These are phyloP conservation scores for Loxodes magnus DNA, from an alignment of 73 alveolate genomes.

Conservation along the genomic window DNA sequence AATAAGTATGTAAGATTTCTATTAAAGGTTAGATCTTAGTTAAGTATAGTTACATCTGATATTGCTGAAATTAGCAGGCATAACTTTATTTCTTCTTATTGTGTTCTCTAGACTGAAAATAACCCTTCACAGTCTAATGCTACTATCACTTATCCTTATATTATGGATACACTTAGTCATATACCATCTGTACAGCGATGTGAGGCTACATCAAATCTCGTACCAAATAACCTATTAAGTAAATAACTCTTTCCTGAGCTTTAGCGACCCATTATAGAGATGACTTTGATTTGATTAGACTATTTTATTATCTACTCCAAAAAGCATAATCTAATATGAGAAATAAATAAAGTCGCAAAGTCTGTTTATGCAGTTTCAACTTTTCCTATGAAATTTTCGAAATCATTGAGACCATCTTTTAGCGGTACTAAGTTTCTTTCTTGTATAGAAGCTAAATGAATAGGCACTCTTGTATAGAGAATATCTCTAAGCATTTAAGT, in stretches of 20 bases:
- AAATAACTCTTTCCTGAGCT: constrained; percentile 55
- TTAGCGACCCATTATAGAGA: constrained; percentile 33
- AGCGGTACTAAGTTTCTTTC: constrained; percentile 6
- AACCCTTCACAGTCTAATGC: constrained; percentile 61
- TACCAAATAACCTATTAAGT: constrained; percentile 51
- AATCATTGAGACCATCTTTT: constrained; percentile 4
- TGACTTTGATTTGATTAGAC: not conserved
- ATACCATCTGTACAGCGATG: constrained; percentile 69
- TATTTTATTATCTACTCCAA: not conserved
- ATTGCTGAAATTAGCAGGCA: constrained; percentile 26
- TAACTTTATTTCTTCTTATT: constrained; percentile 45
- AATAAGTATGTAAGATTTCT: not conserved
- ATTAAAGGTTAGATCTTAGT: constrained; percentile 23
- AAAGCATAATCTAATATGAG: not conserved
- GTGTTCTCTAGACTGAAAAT: constrained; percentile 40
- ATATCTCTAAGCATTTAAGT: too few relatives aligned
- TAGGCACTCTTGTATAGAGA: not conserved
- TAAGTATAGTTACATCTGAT: constrained; percentile 40
- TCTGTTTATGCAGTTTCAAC: not conserved
- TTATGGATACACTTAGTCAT: constrained; percentile 28
- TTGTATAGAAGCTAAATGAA: constrained; percentile 8
- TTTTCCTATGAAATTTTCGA: not conserved
- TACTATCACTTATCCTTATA: constrained; percentile 7
- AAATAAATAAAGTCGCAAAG: not conserved
- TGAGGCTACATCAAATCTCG: constrained; percentile 54